Evolutionary conservation across 2,329 filamentous ascomycete genomes (phyloP), one percentile per base, ranked within the genome.

Genomic region (Cadophora sp.): DNA sequence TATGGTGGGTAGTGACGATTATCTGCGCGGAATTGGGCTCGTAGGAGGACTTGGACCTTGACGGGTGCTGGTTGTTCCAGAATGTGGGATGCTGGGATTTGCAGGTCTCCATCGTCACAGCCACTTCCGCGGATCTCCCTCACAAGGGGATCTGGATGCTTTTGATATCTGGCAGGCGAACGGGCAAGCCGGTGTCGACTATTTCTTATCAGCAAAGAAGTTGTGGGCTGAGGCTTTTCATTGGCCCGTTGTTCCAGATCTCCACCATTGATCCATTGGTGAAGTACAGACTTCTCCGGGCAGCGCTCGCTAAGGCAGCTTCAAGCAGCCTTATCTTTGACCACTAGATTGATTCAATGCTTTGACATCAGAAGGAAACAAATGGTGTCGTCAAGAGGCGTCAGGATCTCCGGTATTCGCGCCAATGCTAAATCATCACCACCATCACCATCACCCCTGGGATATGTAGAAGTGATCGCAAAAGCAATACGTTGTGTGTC

Each of bases 61-160:
- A 19, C 19, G 62, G 62, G 11, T 37, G 50, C 24, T 22, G 16
- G 48, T 50, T 40, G 27, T 53, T 64, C 58, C 53, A 68, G 53
- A 66, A 66, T 66, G 68, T 48, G 61, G 61, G 63, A 70, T 64
- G 60, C 60, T 66, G 40, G 65, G 26, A 56, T 22, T 50, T 63
- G 63, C 60, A 58, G 19, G 6, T 58, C 31, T 62, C 12, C 51
- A 46, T 66, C 22, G 63, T 51, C 26, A 37, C 58, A 69, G 65
- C 65, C 66, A 72, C 65, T 70, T 70, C 70, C 68, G 68, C 70
- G 68, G 68, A 67, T 61, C 58, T 59, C 29, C 29, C 40, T n/a
- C 37, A 60, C 14, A 46, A 37, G 46, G 50, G 55, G 34, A 24
- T 31, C 59, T 40, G 46, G 51, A 24, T 59, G 24, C 26, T 53